Evolutionary conservation across 2,329 filamentous ascomycete species (phyloP).

Genomic region (Hawksworthiomyces lignivorus): DNA sequence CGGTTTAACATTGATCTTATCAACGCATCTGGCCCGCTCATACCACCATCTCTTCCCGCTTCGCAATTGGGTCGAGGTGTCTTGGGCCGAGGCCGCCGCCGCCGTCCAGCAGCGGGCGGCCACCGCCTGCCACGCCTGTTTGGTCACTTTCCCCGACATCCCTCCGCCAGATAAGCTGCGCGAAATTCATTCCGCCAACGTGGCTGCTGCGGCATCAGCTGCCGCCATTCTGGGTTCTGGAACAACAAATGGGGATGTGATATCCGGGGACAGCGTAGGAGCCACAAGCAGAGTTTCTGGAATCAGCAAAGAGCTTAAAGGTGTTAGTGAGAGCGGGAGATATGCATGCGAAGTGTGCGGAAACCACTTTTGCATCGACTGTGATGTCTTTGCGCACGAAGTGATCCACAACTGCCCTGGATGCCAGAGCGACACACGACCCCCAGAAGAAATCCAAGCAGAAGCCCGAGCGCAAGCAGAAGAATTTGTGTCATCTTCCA

Average conservation of each 20-base stretch:
- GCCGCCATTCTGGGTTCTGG: constrained; percentile 15
- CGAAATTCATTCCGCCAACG: constrained; percentile 2
- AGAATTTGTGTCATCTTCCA: neutral
- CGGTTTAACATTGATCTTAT: constrained; percentile 84
- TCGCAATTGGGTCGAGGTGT: constrained; percentile 82
- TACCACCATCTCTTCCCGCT: constrained; percentile 91
- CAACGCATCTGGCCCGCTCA: constrained; percentile 84
- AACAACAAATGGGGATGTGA: constrained; percentile 5
- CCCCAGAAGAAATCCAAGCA: constrained; percentile 3
- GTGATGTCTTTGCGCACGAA: constrained; percentile 91
- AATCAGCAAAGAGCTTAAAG: constrained; percentile 36
- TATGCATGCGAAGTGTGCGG: constrained; percentile 85
- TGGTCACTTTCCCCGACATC: constrained; percentile 58
- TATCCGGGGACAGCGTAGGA: neutral
- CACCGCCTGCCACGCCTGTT: constrained; percentile 69
- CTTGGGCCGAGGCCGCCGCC: constrained; percentile 63
- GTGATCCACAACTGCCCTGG: constrained; percentile 93
- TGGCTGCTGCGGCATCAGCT: neutral
- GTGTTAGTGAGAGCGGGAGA: constrained; percentile 75
- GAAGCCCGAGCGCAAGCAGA: neutral
- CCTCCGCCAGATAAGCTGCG: constrained; percentile 16
- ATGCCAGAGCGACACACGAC: constrained; percentile 54
- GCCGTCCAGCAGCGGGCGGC: constrained; percentile 26
- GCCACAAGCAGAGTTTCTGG: no score
- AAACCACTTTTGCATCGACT: constrained; percentile 96